phyloP scores from a whole-genome alignment of 2,329 filamentous ascomycete genomes.

The Cercospora nicotianae region DNA sequence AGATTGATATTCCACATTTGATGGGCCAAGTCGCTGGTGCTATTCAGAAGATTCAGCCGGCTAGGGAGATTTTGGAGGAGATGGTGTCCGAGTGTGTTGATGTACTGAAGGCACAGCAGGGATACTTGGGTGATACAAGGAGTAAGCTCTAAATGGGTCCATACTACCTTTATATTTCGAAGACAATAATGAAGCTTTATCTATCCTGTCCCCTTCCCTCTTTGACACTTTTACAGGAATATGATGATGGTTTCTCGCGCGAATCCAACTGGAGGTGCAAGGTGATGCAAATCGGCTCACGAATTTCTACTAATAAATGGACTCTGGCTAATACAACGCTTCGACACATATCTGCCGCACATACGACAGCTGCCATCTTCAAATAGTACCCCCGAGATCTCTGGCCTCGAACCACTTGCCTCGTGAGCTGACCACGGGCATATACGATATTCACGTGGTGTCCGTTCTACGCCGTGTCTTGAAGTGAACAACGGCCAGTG shows the following conservation, averaged over 20 bases:
- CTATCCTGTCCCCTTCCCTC: neutral
- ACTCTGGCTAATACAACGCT: neutral
- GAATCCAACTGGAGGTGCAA: neutral
- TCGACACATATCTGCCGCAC: neutral
- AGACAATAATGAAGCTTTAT: neutral
- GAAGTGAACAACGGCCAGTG: neutral
- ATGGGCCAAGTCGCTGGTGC: constrained; percentile 92
- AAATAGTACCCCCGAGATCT: neutral
- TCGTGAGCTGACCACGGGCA: neutral
- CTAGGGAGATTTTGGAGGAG: constrained; percentile 79
- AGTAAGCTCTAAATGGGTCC: constrained; percentile 47
- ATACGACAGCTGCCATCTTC: neutral
- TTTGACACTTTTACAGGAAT: neutral
- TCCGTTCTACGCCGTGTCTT: neutral
- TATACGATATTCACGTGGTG: neutral
- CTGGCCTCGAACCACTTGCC: neutral
- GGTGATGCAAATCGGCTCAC: neutral
- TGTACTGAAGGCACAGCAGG: constrained; percentile 62
- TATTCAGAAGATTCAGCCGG: constrained; percentile 75
- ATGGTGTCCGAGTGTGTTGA: constrained; percentile 79
- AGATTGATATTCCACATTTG: constrained; percentile 81
- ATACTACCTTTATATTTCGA: neutral
- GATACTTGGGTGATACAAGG: constrained; percentile 54
- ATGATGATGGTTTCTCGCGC: neutral
- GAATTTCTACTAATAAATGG: neutral